A percentile compares a stretch with the other conserved stretches of the same genome.
Evolutionary conservation across 208 protist species (phyloP).

Genomic region (Kentomonas sorsogonicus): DNA sequence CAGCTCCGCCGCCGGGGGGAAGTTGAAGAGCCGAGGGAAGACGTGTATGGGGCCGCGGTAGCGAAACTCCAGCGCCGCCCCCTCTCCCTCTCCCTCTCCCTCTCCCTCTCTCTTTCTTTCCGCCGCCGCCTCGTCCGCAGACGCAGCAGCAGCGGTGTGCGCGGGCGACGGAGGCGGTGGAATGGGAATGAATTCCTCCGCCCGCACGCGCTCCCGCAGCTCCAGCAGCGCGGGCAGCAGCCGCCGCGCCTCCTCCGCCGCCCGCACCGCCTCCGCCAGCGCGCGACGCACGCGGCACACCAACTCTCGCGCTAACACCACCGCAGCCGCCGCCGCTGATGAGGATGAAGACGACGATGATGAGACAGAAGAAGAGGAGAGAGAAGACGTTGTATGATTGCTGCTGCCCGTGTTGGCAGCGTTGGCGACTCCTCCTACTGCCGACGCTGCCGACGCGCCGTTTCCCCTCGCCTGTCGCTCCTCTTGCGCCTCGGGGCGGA

Average conservation of each 20-base stretch:
- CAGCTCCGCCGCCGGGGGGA: slow-evolving; percentile 43
- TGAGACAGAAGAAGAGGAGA: too few relatives aligned
- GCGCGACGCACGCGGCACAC: slow-evolving; percentile 38
- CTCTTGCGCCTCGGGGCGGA: too few relatives aligned
- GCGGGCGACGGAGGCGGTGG: too few relatives aligned
- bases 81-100: slow-evolving; percentile 18
- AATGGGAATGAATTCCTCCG: slow-evolving; percentile 72
- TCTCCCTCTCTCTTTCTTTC: neutral
- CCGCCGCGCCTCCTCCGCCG: slow-evolving; percentile 21
- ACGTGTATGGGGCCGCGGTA: slow-evolving; percentile 66
- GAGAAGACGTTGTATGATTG: too few relatives aligned
- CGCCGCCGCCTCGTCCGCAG: neutral
- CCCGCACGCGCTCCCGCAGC: slow-evolving; percentile 34
- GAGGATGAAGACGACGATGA: too few relatives aligned
- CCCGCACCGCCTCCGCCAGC: slow-evolving; percentile 35
- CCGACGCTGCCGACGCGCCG: too few relatives aligned
- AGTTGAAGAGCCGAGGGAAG: slow-evolving; percentile 72
- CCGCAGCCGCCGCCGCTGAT: too few relatives aligned
- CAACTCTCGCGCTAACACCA: too few relatives aligned
- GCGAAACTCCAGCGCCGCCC: slow-evolving; percentile 30
- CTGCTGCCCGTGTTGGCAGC: too few relatives aligned
- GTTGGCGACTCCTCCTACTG: too few relatives aligned
- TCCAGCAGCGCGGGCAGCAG: slow-evolving; percentile 37
- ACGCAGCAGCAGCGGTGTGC: neutral
- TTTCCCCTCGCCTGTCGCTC: too few relatives aligned